Evolutionary conservation across 2,329 filamentous ascomycete genomes (phyloP).

Genomic region (Beauveria brongniartii): DNA sequence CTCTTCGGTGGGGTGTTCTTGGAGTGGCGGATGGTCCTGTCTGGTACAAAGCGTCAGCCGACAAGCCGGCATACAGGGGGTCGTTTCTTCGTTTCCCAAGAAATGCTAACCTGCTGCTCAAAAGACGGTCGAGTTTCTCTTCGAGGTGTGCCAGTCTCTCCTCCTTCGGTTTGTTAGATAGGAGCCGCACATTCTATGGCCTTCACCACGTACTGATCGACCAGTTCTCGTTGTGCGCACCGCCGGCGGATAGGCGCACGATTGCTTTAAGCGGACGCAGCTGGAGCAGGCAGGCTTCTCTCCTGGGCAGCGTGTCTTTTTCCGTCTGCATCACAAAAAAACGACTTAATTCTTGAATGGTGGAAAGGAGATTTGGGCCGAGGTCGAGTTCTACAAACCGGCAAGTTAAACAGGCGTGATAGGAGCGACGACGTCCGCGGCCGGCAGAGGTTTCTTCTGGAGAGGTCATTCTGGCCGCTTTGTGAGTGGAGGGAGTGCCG

Average conservation of each 20-base stretch:
- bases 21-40: slow-evolving; percentile 13
- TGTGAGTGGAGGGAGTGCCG: neutral
- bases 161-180: slow-evolving; percentile 26
- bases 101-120: slow-evolving; percentile 29
- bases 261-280: slow-evolving; percentile 39
- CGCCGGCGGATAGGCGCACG: slow-evolving; percentile 35
- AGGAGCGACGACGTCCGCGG: slow-evolving; percentile 30
- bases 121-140: slow-evolving; percentile 42
- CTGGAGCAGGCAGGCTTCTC: slow-evolving; percentile 44
- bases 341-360: neutral
- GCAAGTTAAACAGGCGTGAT: slow-evolving; percentile 40
- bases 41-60: neutral
- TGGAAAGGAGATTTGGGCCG: no score
- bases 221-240: slow-evolving; percentile 30
- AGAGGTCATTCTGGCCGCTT: slow-evolving; percentile 20
- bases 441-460: slow-evolving; percentile 22
- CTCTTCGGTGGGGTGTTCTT: slow-evolving; percentile 24
- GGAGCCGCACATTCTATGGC: slow-evolving; percentile 1
- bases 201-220: slow-evolving; percentile 32
- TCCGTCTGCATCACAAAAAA: slow-evolving; percentile 15
- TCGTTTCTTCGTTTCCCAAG: neutral
- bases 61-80: no score
- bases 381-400: slow-evolving; percentile 25
- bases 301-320: slow-evolving; percentile 44
- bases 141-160: slow-evolving; percentile 43